Evolutionary conservation across 1,284 basidiomycete species (phyloP), one percentile per base, ranked within the genome.

Genomic region (Meripilus lineatus): DNA sequence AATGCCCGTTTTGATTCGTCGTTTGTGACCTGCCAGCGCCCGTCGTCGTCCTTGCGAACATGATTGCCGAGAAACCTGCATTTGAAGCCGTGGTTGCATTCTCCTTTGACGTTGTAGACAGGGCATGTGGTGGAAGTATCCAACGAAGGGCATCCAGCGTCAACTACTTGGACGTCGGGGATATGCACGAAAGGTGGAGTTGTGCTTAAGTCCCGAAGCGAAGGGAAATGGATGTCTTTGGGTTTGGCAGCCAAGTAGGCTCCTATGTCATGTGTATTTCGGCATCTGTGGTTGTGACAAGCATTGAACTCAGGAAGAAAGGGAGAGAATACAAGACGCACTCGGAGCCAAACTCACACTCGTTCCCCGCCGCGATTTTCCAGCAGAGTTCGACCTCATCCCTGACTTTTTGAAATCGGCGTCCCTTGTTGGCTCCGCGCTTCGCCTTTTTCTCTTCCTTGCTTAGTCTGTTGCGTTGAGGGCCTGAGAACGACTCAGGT

Each of bases 11-110:
- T 84, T 22, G 79, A 77, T 42, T 79, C 73, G 55, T 89, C 77
- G 1, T 66, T 68, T 0, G 74, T 49, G 0, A 79, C 54, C 24
- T 61, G 58, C n/a, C 79, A 47, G 3, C 62, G 55, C 1, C 73
- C 73, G 17, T 63, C 51, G 17, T 72, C 72, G 21, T 68, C 65
- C 36, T 62, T 58, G 20, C 58, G 63, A 5, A 80, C 60, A 57
- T 98, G 95, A 1, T 78, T 83, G 10, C 87, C 85, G 3, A 96
- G 76, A 66, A 89, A 96, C 2, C 95, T 82, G 61, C 95, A 99
- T 63, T 91, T 89, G 67, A 90, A 85, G 4, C 92, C 95, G 51
- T 80, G 81, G 41, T 83, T 81, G 66, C 94, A 98, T 57, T 84
- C 77, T 1, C 94, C 94, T 4, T 75, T 72, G 50, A 82, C 79